Evolutionary conservation across 2,329 filamentous ascomycete species (phyloP).

Genomic region (Cordyceps farinosa): DNA sequence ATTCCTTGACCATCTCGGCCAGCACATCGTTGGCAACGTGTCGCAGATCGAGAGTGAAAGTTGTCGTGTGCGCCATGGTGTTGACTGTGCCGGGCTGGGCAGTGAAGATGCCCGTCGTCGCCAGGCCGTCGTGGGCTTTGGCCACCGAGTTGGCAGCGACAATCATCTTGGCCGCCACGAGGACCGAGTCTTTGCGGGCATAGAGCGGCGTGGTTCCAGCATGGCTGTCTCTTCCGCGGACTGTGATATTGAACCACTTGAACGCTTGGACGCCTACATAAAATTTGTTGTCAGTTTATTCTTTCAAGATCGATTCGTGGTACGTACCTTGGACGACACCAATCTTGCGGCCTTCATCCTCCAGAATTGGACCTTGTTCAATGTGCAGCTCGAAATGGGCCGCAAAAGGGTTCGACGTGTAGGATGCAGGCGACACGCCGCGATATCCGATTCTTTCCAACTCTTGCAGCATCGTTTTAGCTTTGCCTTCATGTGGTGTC

Average conservation of each 20-base stretch:
- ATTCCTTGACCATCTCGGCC: constrained; percentile 36
- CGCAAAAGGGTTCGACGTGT: constrained; percentile 52
- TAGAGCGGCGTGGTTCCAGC: constrained; percentile 32
- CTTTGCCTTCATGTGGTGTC: constrained; percentile 25
- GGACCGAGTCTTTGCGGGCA: constrained; percentile 31
- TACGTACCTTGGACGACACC: constrained; percentile 30
- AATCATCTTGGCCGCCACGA: constrained; percentile 35
- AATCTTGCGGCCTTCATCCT: constrained; percentile 35
- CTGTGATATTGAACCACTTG: constrained; percentile 30
- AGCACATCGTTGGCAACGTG: constrained; percentile 52
- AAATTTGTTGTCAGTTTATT: not conserved
- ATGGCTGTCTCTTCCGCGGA: constrained; percentile 30
- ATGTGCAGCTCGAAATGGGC: constrained; percentile 84
- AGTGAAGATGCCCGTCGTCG: constrained; percentile 31
- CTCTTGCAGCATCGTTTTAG: constrained; percentile 37
- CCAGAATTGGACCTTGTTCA: constrained; percentile 76
- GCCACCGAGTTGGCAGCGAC: constrained; percentile 28
- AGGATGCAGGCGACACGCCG: constrained; percentile 25
- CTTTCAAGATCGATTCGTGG: not conserved
- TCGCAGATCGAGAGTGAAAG: constrained; percentile 64
- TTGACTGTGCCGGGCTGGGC: constrained; percentile 60
- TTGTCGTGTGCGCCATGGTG: constrained; percentile 62
- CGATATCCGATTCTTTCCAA: constrained; percentile 66
- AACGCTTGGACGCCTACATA: constrained; percentile 27
- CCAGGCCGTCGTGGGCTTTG: constrained; percentile 25